phyloP scores from a whole-genome alignment of 2,329 filamentous ascomycete genomes.

The Cryphonectria nitschkei region DNA sequence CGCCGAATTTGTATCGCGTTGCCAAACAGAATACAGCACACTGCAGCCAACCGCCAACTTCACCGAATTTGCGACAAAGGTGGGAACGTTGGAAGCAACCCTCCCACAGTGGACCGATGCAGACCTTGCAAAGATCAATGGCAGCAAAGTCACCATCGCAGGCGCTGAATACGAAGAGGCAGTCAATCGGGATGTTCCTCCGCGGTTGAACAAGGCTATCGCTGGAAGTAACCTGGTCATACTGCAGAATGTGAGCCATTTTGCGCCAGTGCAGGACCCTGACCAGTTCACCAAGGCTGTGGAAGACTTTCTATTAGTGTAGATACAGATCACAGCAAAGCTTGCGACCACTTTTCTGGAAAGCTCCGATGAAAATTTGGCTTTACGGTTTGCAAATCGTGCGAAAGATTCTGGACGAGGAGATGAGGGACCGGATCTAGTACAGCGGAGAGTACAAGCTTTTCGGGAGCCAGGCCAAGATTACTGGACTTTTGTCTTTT shows the following conservation, averaged over 20 bases:
- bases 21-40: constrained; percentile 41
- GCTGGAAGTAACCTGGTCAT: constrained; percentile 42
- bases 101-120: constrained; percentile 38
- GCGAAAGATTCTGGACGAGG: no score
- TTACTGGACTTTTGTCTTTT: no score
- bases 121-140: constrained; percentile 34
- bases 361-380: no score
- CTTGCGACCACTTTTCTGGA: no score
- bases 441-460: no score
- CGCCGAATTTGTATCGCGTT: constrained; percentile 40
- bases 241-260: constrained; percentile 46
- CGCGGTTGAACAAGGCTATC: constrained; percentile 41
- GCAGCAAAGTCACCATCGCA: constrained; percentile 35
- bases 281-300: constrained; percentile 39
- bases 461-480: no score
- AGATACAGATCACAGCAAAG: neutral
- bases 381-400: no score
- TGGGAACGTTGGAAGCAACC: constrained; percentile 43
- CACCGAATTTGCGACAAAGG: constrained; percentile 42
- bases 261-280: constrained; percentile 47
- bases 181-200: constrained; percentile 43
- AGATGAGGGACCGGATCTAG: no score
- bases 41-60: constrained; percentile 43
- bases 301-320: constrained; percentile 36
- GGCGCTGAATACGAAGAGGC: constrained; percentile 43